phyloP scores from a whole-genome alignment of 805 yeast genomes.

The Diddensiella transvaalensis region DNA sequence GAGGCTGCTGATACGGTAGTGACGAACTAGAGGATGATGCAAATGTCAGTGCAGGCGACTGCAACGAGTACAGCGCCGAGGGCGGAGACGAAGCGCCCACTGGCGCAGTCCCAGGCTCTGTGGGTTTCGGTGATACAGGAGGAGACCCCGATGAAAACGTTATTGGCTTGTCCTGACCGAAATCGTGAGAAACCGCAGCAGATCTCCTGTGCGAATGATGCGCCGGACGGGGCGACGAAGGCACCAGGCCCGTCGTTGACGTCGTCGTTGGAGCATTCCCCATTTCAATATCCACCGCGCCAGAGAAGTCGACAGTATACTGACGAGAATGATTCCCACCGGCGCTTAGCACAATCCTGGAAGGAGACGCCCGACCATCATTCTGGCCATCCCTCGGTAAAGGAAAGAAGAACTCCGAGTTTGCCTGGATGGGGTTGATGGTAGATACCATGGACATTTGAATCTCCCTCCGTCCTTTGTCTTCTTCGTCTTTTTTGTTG shows the following conservation, averaged over 20 bases:
- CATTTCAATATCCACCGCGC: not conserved
- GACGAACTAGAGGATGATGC: slow-evolving; percentile 20
- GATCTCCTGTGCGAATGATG: slow-evolving; percentile 77
- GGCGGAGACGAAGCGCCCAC: slow-evolving; percentile 9
- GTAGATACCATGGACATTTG: slow-evolving; percentile 18
- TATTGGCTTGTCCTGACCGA: slow-evolving; percentile 41
- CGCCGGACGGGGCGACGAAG: slow-evolving; percentile 9
- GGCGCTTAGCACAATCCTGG: not conserved
- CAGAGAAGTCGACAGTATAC: slow-evolving; percentile 9
- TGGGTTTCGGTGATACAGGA: slow-evolving; percentile 9
- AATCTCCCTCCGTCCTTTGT: no score
- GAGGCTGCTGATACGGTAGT: slow-evolving; percentile 11
- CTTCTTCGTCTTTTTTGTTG: no score
- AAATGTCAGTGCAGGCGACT: slow-evolving; percentile 19
- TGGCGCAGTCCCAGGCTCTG: no score
- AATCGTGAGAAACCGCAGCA: slow-evolving; percentile 85
- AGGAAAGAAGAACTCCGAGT: slow-evolving; percentile 17
- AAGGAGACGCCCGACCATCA: not conserved
- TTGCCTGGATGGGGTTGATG: slow-evolving; percentile 2
- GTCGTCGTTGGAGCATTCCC: not conserved
- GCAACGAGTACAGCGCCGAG: slow-evolving; percentile 9
- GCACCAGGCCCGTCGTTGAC: not conserved
- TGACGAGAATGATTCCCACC: slow-evolving; percentile 8
- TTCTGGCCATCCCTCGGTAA: slow-evolving; percentile 6
- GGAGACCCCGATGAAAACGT: slow-evolving; percentile 7